Percentiles rank a stretch among this genome's conserved stretches.
Evolutionary conservation across 2,329 filamentous ascomycete genomes (phyloP).

Genomic region (Clarireedia paspali): DNA sequence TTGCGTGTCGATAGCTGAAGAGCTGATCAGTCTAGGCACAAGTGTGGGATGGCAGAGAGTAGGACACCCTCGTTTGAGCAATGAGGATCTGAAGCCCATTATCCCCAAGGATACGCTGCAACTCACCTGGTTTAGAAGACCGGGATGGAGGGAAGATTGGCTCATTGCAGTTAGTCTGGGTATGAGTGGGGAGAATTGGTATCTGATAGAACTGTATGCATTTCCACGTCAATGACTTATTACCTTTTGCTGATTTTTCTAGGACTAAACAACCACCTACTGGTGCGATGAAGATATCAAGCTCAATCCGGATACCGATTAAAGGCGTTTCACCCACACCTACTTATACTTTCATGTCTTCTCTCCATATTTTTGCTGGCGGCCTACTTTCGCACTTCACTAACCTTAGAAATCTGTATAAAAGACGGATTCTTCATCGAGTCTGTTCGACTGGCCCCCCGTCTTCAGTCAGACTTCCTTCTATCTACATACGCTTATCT

Average conservation of each 20-base stretch:
- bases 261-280: slow-evolving; percentile 9
- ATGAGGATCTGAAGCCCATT: slow-evolving; percentile 50
- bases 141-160: slow-evolving; percentile 67
- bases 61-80: slow-evolving; percentile 34
- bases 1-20: slow-evolving; percentile 52
- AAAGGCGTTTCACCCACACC: slow-evolving; percentile 21
- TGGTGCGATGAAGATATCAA: slow-evolving; percentile 19
- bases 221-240: background rate
- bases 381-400: slow-evolving; percentile 32
- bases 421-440: slow-evolving; percentile 17
- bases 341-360: slow-evolving; percentile 29
- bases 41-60: slow-evolving; percentile 56
- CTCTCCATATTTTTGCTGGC: slow-evolving; percentile 31
- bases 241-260: slow-evolving; percentile 1
- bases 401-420: slow-evolving; percentile 30
- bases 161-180: slow-evolving; percentile 63
- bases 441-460: slow-evolving; percentile 24
- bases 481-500: slow-evolving; percentile 22
- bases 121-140: slow-evolving; percentile 60
- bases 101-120: slow-evolving; percentile 55
- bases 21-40: slow-evolving; percentile 51
- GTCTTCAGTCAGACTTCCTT: slow-evolving; percentile 22
- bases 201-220: slow-evolving; percentile 55
- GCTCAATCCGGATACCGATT: slow-evolving; percentile 22
- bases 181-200: slow-evolving; percentile 70